Percentiles rank a stretch among this genome's conserved stretches.
Conservation (phyloP, 2,329 filamentous ascomycete species). For the Cladosporium sp. region DNA sequence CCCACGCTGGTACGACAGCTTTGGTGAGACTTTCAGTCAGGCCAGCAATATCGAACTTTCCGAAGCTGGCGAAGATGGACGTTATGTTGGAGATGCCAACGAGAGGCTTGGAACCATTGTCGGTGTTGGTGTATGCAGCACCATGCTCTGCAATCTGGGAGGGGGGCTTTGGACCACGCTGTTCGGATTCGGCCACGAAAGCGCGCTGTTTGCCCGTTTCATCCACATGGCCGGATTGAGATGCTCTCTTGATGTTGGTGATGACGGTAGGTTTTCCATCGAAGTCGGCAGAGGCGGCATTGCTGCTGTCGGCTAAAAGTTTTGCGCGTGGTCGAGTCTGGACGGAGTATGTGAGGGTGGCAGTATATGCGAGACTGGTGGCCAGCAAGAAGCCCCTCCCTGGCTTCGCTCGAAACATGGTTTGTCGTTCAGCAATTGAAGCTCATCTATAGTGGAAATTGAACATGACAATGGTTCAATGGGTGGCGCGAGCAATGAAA, state of each 20-base stretch:
- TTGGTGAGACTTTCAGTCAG: slow-evolving; percentile 33
- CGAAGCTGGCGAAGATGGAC: slow-evolving; percentile 33
- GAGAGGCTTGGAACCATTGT: neutral
- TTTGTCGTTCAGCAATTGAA: neutral
- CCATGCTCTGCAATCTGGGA: slow-evolving; percentile 3
- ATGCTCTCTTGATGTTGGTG: neutral
- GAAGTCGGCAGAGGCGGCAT: neutral
- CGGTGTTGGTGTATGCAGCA: neutral
- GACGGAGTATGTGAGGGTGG: slow-evolving; percentile 2
- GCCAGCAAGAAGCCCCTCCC: slow-evolving; percentile 13
- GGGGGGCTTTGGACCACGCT: neutral
- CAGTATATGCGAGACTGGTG: neutral
- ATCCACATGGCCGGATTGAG: neutral
- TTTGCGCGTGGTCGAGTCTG: neutral
- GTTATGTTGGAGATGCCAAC: slow-evolving; percentile 21
- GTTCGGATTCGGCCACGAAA: neutral
- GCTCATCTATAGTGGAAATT: neutral
- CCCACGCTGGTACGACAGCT: slow-evolving; percentile 77
- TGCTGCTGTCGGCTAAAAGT: slow-evolving; percentile 10
- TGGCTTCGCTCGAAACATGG: slow-evolving; percentile 12
- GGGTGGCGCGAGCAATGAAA: neutral
- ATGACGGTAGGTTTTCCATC: slow-evolving; percentile 7
- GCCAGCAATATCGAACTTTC: slow-evolving; percentile 32
- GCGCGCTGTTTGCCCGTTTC: slow-evolving; percentile 11
- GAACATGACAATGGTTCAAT: neutral